A percentile compares a stretch with the other conserved stretches of the same genome.
These are phyloP conservation scores for Hericium alpestre DNA, from an alignment of 768 basidiomycete species.

Conservation along the genomic window DNA sequence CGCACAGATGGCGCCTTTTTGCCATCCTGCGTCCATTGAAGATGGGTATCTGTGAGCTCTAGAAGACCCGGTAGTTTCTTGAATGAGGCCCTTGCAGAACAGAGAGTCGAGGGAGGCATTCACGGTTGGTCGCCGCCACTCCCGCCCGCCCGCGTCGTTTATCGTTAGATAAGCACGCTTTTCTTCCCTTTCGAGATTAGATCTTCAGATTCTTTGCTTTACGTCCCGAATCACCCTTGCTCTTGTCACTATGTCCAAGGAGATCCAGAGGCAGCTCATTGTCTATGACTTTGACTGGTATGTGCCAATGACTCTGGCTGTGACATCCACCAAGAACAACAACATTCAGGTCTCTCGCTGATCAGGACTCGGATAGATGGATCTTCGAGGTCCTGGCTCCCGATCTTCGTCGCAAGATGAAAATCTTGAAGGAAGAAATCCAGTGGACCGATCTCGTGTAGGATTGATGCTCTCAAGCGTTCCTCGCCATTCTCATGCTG, in stretches of 20 bases:
- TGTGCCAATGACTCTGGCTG: not conserved
- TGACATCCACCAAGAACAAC: not conserved
- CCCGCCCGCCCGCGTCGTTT: not conserved
- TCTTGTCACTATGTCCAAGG: constrained; percentile 14
- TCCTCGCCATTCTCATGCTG: not conserved
- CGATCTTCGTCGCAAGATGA: constrained; percentile 75
- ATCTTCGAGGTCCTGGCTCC: constrained; percentile 81
- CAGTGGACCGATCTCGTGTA: constrained; percentile 98
- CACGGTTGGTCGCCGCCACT: constrained; percentile 1
- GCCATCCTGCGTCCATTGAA: constrained; percentile 76
- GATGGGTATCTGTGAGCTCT: constrained; percentile 58
- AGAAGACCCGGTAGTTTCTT: constrained; percentile 73
- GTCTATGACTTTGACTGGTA: constrained; percentile 98
- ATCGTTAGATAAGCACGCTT: not conserved
- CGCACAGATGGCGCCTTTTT: constrained; percentile 53
- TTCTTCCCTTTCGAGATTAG: not conserved
- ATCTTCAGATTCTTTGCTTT: not conserved
- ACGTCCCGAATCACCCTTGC: not conserved
- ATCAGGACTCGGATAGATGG: constrained; percentile 96
- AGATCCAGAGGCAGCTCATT: constrained; percentile 52
- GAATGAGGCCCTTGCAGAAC: constrained; percentile 64
- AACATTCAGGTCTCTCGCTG: constrained; percentile 64
- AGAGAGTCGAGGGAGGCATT: constrained; percentile 14
- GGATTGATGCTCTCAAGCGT: constrained; percentile 5
- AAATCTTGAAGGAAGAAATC: constrained; percentile 44